A percentile compares a stretch with the other conserved stretches of the same genome.
phyloP scores from a whole-genome alignment of 1,139 yeast species.

The Suzukiozyma palmioleophila region DNA sequence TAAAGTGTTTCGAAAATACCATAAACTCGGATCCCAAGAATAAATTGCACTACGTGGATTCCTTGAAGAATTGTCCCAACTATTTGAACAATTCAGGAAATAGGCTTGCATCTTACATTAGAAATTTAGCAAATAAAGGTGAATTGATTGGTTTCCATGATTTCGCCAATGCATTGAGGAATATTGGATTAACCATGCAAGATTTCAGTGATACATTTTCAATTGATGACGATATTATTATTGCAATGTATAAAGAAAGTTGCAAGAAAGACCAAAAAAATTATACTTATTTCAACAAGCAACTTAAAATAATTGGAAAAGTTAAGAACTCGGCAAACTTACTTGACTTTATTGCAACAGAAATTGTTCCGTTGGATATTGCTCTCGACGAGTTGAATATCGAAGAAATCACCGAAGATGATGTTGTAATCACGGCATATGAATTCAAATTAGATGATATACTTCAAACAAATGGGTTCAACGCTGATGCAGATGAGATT shows the following conservation, averaged over 20 bases:
- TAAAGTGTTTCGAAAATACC: constrained; percentile 57
- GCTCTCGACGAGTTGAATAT: constrained; percentile 64
- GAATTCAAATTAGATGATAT: constrained; percentile 62
- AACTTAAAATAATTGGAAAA: constrained; percentile 41
- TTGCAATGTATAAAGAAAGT: constrained; percentile 44
- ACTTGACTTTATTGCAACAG: constrained; percentile 45
- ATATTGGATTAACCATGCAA: constrained; percentile 45
- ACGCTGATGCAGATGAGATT: constrained; percentile 38
- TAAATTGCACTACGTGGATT: constrained; percentile 65
- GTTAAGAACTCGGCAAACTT: constrained; percentile 43
- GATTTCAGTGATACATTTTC: constrained; percentile 14
- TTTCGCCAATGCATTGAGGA: constrained; percentile 48
- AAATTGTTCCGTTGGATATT: constrained; percentile 48
- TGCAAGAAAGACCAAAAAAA: constrained; percentile 32
- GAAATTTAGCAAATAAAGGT: constrained; percentile 51
- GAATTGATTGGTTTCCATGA: constrained; percentile 58
- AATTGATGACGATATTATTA: constrained; percentile 39
- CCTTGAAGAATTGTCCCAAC: constrained; percentile 25
- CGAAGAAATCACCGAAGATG: constrained; percentile 68
- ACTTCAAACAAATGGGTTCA: constrained; percentile 55
- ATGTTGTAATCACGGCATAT: constrained; percentile 66
- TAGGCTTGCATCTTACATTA: constrained; percentile 43
- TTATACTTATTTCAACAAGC: constrained; percentile 28
- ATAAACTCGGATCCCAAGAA: constrained; percentile 49
- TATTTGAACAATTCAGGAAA: constrained; percentile 12